Base-by-base conservation (phyloP, 1,284 basidiomycete species). In the Mycosarcoma maydis region DNA sequence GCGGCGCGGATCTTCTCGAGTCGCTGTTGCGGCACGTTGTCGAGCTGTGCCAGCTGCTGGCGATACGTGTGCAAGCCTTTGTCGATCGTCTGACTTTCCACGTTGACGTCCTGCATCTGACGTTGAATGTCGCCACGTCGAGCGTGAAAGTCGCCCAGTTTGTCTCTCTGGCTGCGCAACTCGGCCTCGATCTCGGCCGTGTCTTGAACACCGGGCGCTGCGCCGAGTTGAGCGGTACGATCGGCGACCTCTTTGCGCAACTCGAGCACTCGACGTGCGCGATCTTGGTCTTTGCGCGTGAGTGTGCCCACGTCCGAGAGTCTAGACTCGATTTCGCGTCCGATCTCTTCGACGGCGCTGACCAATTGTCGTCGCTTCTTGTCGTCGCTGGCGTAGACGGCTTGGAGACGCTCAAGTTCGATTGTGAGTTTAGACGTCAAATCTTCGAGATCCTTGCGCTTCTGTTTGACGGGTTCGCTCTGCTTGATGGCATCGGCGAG, bases 1-100 rank as follows among this genome's bases (percentile, higher is more conserved):
- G 86, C 87, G 2, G 78, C 65, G 6, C 61, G 60, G n/a, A 81
- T 57, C 32, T 56, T 55, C 40, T 66, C 61, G 34, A 81, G 61
- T 19, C 75, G 64, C 43, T 72, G 72, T 27, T 73, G 62, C 11
- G 61, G 72, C 20, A 71, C 68, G 29, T 73, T 70, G 50, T 76
- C 66, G 47, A 80, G 66, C 30, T 51, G 39, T 4, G 62, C 70
- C 13, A 78, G 61, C 39, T 57, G 62, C 23, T 44, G 30, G 6
- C 61, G 60, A 32, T 57, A 51, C 11, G 38, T 14, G 34, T 66
- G 37, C 17, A 45, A 37, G 6, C 54, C 27, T n/a, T 30, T 41
- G 49, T 56, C 56, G 36, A 68, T 45, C 19, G 42, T 50, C 32
- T 56, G 48, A 27, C 54, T 64, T 30, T 65, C 69, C 46, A 58